A percentile compares a stretch with the other conserved stretches of the same genome.
phyloP scores from a whole-genome alignment of 345 rosid genomes.

The Brassica incana region DNA sequence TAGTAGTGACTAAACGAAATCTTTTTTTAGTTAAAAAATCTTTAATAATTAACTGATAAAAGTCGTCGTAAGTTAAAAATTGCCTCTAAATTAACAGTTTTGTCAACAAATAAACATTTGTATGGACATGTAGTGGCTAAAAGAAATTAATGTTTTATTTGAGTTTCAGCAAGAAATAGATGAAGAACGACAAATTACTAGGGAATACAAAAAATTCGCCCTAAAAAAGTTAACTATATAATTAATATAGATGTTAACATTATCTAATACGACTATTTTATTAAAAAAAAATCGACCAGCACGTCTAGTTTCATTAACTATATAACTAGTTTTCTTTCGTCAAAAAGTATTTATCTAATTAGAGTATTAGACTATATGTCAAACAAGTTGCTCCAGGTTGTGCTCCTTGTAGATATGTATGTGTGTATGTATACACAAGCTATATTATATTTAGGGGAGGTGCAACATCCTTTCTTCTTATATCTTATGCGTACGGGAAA shows the following conservation, averaged over 20 bases:
- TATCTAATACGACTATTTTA: background rate
- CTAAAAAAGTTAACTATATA: background rate
- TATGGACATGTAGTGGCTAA: background rate
- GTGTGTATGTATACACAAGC: background rate
- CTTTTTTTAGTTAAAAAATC: background rate
- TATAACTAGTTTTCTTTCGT: background rate
- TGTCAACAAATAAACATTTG: background rate
- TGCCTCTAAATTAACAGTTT: background rate
- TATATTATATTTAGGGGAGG: background rate
- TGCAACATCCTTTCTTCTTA: background rate
- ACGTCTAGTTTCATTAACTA: background rate
- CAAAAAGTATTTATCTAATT: background rate
- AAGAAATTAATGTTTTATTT: background rate
- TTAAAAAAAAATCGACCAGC: background rate
- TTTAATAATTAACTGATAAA: background rate
- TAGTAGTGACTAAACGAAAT: background rate
- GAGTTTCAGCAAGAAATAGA: background rate
- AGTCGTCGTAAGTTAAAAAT: too few species aligned
- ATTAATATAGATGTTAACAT: background rate
- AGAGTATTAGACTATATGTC: background rate
- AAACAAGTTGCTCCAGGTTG: background rate
- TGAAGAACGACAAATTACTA: conserved; percentile 21
- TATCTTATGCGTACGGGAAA: conserved; percentile 13
- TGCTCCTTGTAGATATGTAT: background rate
- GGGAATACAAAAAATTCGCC: background rate